A percentile compares a stretch with the other conserved stretches of the same genome.
These are phyloP conservation scores for Erysimum cheiri DNA, from an alignment of 441 rosid species.

Conservation along the genomic window DNA sequence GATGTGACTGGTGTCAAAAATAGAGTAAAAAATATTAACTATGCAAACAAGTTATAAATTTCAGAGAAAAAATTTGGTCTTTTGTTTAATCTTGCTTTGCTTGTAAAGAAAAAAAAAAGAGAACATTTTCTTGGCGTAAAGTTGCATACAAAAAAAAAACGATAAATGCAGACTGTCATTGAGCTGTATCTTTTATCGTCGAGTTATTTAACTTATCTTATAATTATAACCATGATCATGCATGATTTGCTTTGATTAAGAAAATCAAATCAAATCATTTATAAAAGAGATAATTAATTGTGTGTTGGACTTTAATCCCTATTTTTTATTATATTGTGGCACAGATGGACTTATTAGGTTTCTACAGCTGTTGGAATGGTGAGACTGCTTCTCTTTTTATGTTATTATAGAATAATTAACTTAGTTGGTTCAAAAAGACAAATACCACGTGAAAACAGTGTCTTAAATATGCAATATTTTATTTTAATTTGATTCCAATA, in stretches of 20 bases:
- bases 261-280: background rate
- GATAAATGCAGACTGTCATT: conserved; percentile 12
- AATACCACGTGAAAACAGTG: conserved; percentile 13
- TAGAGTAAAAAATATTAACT: no score
- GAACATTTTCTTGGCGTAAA: background rate
- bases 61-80: no score
- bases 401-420: background rate
- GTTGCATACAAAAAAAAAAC: background rate
- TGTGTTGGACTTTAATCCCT: background rate
- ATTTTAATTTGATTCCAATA: background rate
- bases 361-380: conserved; percentile 67
- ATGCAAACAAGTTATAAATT: no score
- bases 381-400: conserved; percentile 22
- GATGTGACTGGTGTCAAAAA: background rate
- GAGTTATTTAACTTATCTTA: background rate
- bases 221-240: conserved; percentile 16
- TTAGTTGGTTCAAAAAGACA: background rate
- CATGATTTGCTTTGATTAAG: conserved; percentile 21
- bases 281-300: background rate
- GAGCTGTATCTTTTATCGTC: conserved; percentile 6
- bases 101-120: background rate
- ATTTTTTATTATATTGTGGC: background rate
- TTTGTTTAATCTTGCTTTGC: no score
- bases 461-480: background rate
- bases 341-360: conserved; percentile 77